phyloP scores from a whole-genome alignment of 495 filamentous ascomycete genomes.

The Oleoguttula mirabilis region DNA sequence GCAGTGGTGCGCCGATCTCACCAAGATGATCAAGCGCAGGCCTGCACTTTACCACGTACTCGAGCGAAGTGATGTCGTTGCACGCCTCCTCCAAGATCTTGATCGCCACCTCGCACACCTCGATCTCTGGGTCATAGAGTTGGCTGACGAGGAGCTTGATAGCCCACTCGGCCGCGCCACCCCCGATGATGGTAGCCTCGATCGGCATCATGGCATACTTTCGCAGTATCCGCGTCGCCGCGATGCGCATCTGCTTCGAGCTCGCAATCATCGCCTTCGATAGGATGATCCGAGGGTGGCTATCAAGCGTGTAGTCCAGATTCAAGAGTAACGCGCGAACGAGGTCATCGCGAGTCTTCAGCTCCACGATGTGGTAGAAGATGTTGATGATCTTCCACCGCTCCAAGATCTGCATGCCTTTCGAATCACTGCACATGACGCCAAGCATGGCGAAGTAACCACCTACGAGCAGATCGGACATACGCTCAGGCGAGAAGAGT shows the following conservation, averaged over 20 bases:
- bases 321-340: slow-evolving; percentile 75
- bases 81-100: slow-evolving; percentile 96
- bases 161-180: slow-evolving; percentile 65
- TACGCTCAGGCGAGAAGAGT: slow-evolving; percentile 72
- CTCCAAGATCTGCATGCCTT: slow-evolving; percentile 81
- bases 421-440: slow-evolving; percentile 63
- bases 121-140: slow-evolving; percentile 90
- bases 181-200: slow-evolving; percentile 14
- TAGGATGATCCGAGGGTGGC: slow-evolving; percentile 80
- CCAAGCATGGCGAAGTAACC: slow-evolving; percentile 94
- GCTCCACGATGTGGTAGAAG: slow-evolving; percentile 95
- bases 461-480: slow-evolving; percentile 70
- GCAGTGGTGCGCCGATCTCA: slow-evolving; percentile 87
- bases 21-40: slow-evolving; percentile 94
- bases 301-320: slow-evolving; percentile 81
- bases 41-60: slow-evolving; percentile 91
- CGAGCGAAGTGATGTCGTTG: slow-evolving; percentile 75
- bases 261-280: slow-evolving; percentile 87
- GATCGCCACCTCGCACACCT: slow-evolving; percentile 89
- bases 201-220: slow-evolving; percentile 56
- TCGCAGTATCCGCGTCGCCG: slow-evolving; percentile 67
- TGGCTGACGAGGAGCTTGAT: slow-evolving; percentile 93
- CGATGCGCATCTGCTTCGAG: slow-evolving; percentile 80
- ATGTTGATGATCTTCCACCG: slow-evolving; percentile 97
- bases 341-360: slow-evolving; percentile 78